Conservation (phyloP, 1,284 basidiomycete genomes). For the Rhodotorula mucilaginosa region DNA sequence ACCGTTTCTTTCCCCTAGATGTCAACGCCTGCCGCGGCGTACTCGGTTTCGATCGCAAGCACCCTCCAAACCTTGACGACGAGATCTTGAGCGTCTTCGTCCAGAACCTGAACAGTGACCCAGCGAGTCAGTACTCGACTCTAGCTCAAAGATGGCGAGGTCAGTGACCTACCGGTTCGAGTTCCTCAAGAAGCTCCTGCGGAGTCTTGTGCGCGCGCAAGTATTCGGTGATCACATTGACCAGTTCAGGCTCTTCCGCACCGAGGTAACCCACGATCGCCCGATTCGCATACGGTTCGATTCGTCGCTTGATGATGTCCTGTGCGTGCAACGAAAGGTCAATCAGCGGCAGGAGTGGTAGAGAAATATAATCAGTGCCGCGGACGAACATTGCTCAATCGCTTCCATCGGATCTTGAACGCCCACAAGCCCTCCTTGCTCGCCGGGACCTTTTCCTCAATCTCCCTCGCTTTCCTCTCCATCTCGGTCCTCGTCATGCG, state of each 20-base stretch:
- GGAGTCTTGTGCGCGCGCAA: slow-evolving; percentile 43
- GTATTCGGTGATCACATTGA: slow-evolving; percentile 45
- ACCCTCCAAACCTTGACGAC: slow-evolving; percentile 42
- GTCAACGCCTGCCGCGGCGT: slow-evolving; percentile 26
- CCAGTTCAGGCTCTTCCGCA: slow-evolving; percentile 45
- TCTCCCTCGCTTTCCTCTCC: slow-evolving; percentile 41
- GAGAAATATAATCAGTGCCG: too few relatives aligned
- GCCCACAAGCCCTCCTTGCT: slow-evolving; percentile 42
- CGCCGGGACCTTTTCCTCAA: slow-evolving; percentile 42
- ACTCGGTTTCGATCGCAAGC: slow-evolving; percentile 29
- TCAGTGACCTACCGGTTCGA: slow-evolving; percentile 44
- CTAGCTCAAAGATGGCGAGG: background rate
- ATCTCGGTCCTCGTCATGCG: slow-evolving; percentile 23
- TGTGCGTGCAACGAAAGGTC: slow-evolving; percentile 10
- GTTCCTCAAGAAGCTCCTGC: slow-evolving; percentile 45
- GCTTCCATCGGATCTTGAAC: slow-evolving; percentile 43
- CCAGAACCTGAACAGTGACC: slow-evolving; percentile 38
- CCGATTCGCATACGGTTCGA: slow-evolving; percentile 43
- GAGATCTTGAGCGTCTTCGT: slow-evolving; percentile 44
- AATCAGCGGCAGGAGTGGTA: background rate
- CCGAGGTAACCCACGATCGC: slow-evolving; percentile 47
- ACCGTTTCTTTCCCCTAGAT: background rate
- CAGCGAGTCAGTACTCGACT: background rate
- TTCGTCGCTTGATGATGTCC: slow-evolving; percentile 42
- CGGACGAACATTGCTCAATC: slow-evolving; percentile 23